Conservation (phyloP, 768 basidiomycete genomes). For the Gymnopilus dilepis region DNA sequence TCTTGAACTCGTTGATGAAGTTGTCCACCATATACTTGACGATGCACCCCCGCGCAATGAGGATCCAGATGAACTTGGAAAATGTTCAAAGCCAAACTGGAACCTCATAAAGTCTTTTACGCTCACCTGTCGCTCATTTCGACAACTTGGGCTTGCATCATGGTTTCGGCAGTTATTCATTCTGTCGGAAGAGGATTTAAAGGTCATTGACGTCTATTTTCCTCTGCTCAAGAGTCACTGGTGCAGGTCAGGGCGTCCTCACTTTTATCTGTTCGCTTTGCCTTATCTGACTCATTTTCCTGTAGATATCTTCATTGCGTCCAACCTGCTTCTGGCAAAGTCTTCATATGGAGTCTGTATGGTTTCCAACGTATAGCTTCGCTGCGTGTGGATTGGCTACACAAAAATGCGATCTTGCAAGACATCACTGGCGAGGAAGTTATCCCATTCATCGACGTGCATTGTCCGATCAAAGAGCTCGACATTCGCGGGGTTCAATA, state of each 20-base stretch:
- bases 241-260: conserved; percentile 19
- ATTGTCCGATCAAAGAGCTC: conserved; percentile 30
- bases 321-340: conserved; percentile 16
- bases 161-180: conserved; percentile 41
- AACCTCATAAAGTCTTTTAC: conserved; percentile 32
- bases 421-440: conserved; percentile 18
- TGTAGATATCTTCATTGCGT: conserved; percentile 39
- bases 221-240: conserved; percentile 30
- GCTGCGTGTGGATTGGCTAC: conserved; percentile 37
- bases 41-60: neutral
- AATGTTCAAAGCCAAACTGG: conserved; percentile 34
- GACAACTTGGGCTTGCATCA: conserved; percentile 31
- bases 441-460: conserved; percentile 30
- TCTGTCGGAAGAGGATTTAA: conserved; percentile 28
- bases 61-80: conserved; percentile 19
- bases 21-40: conserved; percentile 31
- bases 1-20: conserved; percentile 40
- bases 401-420: neutral
- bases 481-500: conserved; percentile 37
- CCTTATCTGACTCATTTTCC: neutral
- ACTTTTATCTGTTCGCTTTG: neutral
- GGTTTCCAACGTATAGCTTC: conserved; percentile 26
- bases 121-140: conserved; percentile 35
- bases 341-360: conserved; percentile 31
- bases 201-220: conserved; percentile 27